Base-by-base conservation (phyloP, 169 alveolate genomes). In the Toxoplasma gondii region DNA sequence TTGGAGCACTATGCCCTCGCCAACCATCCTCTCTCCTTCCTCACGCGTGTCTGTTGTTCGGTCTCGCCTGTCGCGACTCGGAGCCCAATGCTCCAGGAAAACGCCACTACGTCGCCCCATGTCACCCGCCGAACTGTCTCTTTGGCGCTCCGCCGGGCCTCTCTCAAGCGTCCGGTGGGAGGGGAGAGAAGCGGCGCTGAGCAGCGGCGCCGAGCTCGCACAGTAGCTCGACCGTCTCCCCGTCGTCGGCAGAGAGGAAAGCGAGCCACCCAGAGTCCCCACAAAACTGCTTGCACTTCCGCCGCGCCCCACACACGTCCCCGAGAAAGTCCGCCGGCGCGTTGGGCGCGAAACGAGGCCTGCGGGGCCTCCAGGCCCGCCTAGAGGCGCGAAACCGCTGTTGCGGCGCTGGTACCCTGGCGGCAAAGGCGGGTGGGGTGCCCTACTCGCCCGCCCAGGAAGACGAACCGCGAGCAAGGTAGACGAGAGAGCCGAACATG, bases 161-260 rank as follows among this genome's bases (percentile, higher is more conserved):
- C 39, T 9, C 86, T n/a, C 44, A 41, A 36, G 45, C 86, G 38
- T 22, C 82, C 5, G 5, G 43, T 0, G 44, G 49, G 29, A 17
- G 5, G 86, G 29, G 39, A 17, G 86, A 78, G 86, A 4, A 1
- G 74, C 74, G 49, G 45, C 45, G 86, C 29, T 78, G 39, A 12
- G 0, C 44, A 45, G 22, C 4, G 86, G 10, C 19, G 9, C 2
- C 49, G 49, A 10, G 45, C 45, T 41, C 1, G 86, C 86, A 27
- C 86, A 78, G 45, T 78, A 78, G 43, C 86, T 78, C 86, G 86
- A 78, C n/a, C 86, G 86, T 1, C 86, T 41, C 9, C 86, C 86
- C 1, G 86, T 31, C 45, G 86, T n/a, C 27, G 86, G 44, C 74
- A 19, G 74, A 64, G 29, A 7, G 5, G 74, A 27, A 27, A 19